Evolutionary conservation across 2,329 filamentous ascomycete species (phyloP).

Genomic region (Verticillium tricorpus): DNA sequence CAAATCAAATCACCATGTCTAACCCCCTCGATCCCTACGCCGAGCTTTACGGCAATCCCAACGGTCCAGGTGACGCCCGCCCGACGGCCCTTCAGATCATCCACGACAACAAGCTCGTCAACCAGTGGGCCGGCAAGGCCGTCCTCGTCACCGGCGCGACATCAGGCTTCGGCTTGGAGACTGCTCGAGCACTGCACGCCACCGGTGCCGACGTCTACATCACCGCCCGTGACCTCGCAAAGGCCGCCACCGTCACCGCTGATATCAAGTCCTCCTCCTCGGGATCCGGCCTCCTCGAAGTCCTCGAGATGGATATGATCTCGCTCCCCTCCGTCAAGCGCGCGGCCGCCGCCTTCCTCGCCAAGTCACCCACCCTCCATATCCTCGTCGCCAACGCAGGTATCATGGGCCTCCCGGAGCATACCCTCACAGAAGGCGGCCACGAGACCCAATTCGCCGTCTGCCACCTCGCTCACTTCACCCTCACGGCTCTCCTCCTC

Average conservation of each 20-base stretch:
- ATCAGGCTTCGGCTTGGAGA: slow-evolving; percentile 33
- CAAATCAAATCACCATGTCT: neutral
- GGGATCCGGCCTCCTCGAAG: slow-evolving; percentile 22
- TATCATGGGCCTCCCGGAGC: slow-evolving; percentile 30
- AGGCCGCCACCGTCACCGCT: slow-evolving; percentile 25
- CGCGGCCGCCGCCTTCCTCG: slow-evolving; percentile 29
- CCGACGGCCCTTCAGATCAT: slow-evolving; percentile 31
- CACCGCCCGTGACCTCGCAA: slow-evolving; percentile 32
- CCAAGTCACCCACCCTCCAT: slow-evolving; percentile 28
- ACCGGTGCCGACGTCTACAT: slow-evolving; percentile 40
- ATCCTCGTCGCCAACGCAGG: slow-evolving; percentile 38
- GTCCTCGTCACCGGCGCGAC: slow-evolving; percentile 36
- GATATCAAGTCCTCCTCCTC: slow-evolving; percentile 26
- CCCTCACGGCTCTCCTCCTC: slow-evolving; percentile 36
- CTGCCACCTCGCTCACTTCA: slow-evolving; percentile 36
- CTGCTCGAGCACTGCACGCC: slow-evolving; percentile 29
- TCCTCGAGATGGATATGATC: slow-evolving; percentile 32
- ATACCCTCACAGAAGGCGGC: slow-evolving; percentile 27
- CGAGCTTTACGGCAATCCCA: slow-evolving; percentile 5
- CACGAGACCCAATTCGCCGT: slow-evolving; percentile 31
- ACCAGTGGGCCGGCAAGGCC: slow-evolving; percentile 27
- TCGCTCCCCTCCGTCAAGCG: slow-evolving; percentile 33
- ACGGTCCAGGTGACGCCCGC: slow-evolving; percentile 28
- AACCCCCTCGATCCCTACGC: slow-evolving; percentile 5
- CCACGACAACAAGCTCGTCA: slow-evolving; percentile 22